These are phyloP conservation scores for Thymus mandschuricus DNA, from an alignment of 257 asterid genomes.

Conservation along the genomic window DNA sequence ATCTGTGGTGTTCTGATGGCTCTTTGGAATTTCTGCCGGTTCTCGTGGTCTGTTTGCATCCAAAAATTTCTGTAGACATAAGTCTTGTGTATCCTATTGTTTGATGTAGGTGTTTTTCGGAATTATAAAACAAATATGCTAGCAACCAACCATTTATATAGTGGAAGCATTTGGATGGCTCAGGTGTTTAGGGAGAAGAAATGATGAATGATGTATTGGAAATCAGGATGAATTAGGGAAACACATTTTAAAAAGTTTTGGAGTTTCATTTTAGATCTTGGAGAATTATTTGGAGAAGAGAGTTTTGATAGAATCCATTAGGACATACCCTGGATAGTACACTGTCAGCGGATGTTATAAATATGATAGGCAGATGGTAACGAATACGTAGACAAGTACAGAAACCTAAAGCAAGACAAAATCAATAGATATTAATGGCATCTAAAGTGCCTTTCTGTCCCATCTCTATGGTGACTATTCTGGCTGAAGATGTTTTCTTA, in stretches of 20 bases:
- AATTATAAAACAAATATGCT: neutral
- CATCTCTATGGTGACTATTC: conserved; percentile 2
- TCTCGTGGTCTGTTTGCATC: neutral
- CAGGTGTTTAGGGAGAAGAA: neutral
- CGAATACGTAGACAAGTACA: conserved; percentile 4
- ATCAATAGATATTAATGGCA: neutral
- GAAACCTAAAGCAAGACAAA: neutral
- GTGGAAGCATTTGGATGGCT: neutral
- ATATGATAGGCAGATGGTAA: neutral
- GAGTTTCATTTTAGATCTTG: neutral
- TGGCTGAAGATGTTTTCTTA: conserved; percentile 9
- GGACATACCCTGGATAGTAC: neutral
- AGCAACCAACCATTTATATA: neutral
- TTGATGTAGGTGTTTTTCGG: neutral
- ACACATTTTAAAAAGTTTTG: neutral
- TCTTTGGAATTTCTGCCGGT: neutral
- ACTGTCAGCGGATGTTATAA: neutral
- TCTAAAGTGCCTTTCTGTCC: conserved; percentile 2
- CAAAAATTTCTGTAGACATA: conserved; percentile 9
- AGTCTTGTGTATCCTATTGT: neutral
- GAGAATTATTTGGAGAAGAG: neutral
- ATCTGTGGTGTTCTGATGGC: neutral
- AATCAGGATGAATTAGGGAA: neutral
- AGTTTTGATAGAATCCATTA: neutral
- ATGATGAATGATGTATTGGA: neutral